phyloP scores from a whole-genome alignment of 2,329 filamentous ascomycete genomes.

The Zarea fungicola region DNA sequence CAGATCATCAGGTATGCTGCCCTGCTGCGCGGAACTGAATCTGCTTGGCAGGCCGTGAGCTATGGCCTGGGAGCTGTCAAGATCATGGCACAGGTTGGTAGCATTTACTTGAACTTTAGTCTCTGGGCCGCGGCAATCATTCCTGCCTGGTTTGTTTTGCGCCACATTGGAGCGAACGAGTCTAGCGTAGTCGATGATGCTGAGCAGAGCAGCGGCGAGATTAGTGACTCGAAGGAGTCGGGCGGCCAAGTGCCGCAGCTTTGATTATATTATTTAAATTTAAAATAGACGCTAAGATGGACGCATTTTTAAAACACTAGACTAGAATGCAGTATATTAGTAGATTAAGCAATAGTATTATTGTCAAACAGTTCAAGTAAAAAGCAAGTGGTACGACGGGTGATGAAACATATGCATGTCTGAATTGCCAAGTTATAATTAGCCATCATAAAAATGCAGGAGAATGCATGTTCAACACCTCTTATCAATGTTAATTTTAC shows the following conservation, averaged over 20 bases:
- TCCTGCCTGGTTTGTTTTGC: slow-evolving; percentile 63
- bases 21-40: slow-evolving; percentile 64
- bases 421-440: no score
- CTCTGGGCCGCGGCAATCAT: slow-evolving; percentile 60
- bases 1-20: slow-evolving; percentile 66
- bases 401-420: no score
- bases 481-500: no score
- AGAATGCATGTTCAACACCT: no score
- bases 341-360: no score
- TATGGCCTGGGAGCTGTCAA: slow-evolving; percentile 61
- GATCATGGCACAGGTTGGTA: slow-evolving; percentile 60
- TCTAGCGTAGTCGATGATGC: not conserved
- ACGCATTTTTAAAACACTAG: no score
- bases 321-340: no score
- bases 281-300: no score
- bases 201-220: not conserved
- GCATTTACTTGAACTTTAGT: slow-evolving; percentile 65
- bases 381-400: no score
- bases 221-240: not conserved
- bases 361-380: no score
- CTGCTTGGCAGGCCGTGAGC: slow-evolving; percentile 66
- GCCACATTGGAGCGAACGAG: slow-evolving; percentile 41
- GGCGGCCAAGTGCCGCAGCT: not conserved
- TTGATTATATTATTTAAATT: no score
- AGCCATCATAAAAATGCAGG: no score